Conservation (phyloP, 2,329 filamentous ascomycete species). For the Ophidiomyces ophidiicola region DNA sequence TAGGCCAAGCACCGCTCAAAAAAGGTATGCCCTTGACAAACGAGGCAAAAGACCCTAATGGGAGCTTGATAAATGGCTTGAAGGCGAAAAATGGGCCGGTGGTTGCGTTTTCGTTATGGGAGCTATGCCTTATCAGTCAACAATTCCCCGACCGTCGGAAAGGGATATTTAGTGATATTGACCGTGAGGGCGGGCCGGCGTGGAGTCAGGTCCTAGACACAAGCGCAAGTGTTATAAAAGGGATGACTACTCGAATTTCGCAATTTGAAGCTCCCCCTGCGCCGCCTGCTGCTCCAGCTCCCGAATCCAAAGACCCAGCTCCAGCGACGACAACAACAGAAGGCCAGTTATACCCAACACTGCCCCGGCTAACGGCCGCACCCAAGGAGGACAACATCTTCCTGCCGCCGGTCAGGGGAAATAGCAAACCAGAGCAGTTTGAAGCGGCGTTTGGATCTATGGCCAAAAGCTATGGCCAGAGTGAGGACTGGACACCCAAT, state of each 20-base stretch:
- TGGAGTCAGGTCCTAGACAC: conserved; percentile 66
- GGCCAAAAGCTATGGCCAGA: conserved; percentile 37
- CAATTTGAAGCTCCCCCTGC: conserved; percentile 40
- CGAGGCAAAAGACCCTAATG: conserved; percentile 82
- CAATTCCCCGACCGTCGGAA: conserved; percentile 63
- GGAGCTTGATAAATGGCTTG: conserved; percentile 71
- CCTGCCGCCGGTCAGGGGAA: conserved; percentile 29
- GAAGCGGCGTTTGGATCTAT: conserved; percentile 34
- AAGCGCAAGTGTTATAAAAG: conserved; percentile 57
- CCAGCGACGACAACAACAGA: conserved; percentile 18
- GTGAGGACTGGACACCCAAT: conserved; percentile 33
- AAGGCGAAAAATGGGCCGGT: conserved; percentile 70
- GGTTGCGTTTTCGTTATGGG: conserved; percentile 81
- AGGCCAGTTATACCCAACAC: conserved; percentile 32
- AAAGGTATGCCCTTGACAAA: conserved; percentile 70
- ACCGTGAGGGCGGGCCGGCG: conserved; percentile 63
- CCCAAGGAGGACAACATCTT: conserved; percentile 40
- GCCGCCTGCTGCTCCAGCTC: conserved; percentile 18
- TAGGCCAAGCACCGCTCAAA: conserved; percentile 71
- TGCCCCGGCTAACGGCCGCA: conserved; percentile 40
- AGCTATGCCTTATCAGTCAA: conserved; percentile 66
- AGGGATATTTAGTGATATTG: conserved; percentile 75
- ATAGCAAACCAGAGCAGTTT: conserved; percentile 27
- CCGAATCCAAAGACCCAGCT: conserved; percentile 33
- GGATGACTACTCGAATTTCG: conserved; percentile 56